Evolutionary conservation across 306 rosid species (phyloP).

Genomic region (Oemleria cerasiformis): DNA sequence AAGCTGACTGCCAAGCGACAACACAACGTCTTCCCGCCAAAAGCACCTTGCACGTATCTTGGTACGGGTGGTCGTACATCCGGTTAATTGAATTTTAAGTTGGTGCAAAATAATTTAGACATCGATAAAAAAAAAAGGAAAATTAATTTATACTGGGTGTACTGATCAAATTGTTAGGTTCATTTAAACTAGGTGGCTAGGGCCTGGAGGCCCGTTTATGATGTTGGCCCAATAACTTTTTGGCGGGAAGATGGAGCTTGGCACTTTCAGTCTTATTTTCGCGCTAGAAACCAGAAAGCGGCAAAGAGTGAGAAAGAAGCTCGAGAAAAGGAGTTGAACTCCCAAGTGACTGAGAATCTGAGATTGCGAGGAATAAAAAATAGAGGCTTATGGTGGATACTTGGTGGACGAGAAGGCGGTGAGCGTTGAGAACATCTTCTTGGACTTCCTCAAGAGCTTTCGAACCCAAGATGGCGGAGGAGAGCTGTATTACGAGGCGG

Average conservation of each 20-base stretch:
- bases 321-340: not conserved
- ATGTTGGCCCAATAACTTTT: not conserved
- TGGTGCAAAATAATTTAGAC: too few relatives aligned
- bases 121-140: too few relatives aligned
- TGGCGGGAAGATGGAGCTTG: conserved; percentile 17
- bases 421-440: conserved; percentile 70
- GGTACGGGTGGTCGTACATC: too few relatives aligned
- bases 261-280: conserved; percentile 1
- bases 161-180: not conserved
- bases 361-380: not conserved
- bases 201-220: not conserved
- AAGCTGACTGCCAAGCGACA: too few relatives aligned
- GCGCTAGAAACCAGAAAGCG: conserved; percentile 16
- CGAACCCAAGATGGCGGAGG: conserved; percentile 3
- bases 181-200: not conserved
- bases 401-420: conserved; percentile 81
- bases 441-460: conserved; percentile 84
- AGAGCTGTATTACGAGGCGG: conserved; percentile 61
- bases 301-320: not conserved
- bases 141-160: too few relatives aligned
- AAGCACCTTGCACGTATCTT: too few relatives aligned
- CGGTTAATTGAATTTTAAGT: too few relatives aligned
- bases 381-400: conserved; percentile 57
- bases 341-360: not conserved
- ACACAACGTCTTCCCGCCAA: too few relatives aligned